A percentile compares a stretch with the other conserved stretches of the same genome.
phyloP scores from a whole-genome alignment of 2,329 filamentous ascomycete genomes.

The Geosmithia flava region DNA sequence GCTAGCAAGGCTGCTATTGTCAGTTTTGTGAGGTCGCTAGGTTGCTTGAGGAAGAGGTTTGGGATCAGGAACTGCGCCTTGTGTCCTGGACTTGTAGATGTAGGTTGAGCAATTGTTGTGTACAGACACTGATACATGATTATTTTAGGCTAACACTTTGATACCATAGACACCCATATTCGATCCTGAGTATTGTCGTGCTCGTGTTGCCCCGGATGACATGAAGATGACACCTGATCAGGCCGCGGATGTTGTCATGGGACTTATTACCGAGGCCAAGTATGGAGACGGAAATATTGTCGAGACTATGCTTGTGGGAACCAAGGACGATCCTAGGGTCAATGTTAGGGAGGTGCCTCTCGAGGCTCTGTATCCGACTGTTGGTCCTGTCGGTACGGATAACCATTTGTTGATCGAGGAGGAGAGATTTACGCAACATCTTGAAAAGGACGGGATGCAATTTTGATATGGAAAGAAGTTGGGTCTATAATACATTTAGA shows the following conservation, averaged over 20 bases:
- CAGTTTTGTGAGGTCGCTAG: constrained; percentile 8
- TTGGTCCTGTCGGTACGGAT: neutral
- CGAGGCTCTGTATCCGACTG: constrained; percentile 1
- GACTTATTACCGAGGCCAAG: constrained; percentile 4
- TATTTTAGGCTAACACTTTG: neutral
- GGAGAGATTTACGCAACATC: constrained; percentile 1
- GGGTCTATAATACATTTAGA: no score
- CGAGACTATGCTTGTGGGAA: constrained; percentile 7
- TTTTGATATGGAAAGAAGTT: no score
- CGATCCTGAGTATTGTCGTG: constrained; percentile 4
- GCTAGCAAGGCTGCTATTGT: constrained; percentile 14
- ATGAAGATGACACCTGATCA: constrained; percentile 3
- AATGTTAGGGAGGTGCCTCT: constrained; percentile 4
- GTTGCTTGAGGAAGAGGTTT: constrained; percentile 2
- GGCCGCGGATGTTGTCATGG: constrained; percentile 4
- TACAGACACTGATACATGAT: neutral
- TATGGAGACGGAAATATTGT: constrained; percentile 9
- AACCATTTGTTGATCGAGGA: neutral
- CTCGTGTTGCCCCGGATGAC: constrained; percentile 4
- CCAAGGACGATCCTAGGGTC: constrained; percentile 3
- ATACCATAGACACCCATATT: constrained; percentile 5
- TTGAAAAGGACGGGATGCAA: constrained; percentile 1
- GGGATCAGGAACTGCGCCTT: constrained; percentile 7
- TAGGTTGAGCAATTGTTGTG: neutral
- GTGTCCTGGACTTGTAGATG: constrained; percentile 5